Evolutionary conservation across 257 asterid genomes (phyloP), one percentile per base, ranked within the genome.

Genomic region (Catharanthus roseus): DNA sequence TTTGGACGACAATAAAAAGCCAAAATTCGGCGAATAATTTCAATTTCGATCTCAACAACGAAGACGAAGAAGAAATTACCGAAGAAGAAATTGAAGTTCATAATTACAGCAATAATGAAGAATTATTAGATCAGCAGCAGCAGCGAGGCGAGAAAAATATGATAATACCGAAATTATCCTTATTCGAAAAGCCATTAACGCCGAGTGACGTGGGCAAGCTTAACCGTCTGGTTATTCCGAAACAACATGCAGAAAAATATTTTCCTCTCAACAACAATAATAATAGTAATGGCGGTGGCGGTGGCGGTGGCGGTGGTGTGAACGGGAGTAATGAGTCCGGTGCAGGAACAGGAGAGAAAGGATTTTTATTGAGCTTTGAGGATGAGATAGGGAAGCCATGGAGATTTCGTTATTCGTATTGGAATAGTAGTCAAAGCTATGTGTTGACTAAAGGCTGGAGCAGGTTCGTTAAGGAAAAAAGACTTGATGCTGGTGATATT

Each of bases 131-230:
- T 38, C 42, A 51, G 26, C 38, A 0, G 53, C 33, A 55, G 74
- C 18, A n/a, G n/a, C n/a, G 6, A 49, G 34, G 2, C 29, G 23
- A 16, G 71, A 73, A 41, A n/a, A 77, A 3, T 38, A 8, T 3
- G 8, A 38, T 38, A 3, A 38, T 82, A 1, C 85, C 83, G 0
- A 90, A 81, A 66, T 85, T 83, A 21, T 80, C 86, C 12, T 50
- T 93, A 81, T 93, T 93, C 80, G 98, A 90, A 84, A 93, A 93
- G 80, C 85, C 95, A 47, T 67, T 93, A 76, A 93, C 98, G 67
- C 98, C 97, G 2, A 90, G 98, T 73, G 98, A 90, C 71, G 98
- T 93, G 28, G 98, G 98, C 2, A 90, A 93, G 83, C 92, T 93
- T 19, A 93, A 93, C 85, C 95, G 98, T 15, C 91, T 93, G 5